Evolutionary conservation across 331 rosid genomes (phyloP), one percentile per base, ranked within the genome.

Genomic region (Malus hybrid): DNA sequence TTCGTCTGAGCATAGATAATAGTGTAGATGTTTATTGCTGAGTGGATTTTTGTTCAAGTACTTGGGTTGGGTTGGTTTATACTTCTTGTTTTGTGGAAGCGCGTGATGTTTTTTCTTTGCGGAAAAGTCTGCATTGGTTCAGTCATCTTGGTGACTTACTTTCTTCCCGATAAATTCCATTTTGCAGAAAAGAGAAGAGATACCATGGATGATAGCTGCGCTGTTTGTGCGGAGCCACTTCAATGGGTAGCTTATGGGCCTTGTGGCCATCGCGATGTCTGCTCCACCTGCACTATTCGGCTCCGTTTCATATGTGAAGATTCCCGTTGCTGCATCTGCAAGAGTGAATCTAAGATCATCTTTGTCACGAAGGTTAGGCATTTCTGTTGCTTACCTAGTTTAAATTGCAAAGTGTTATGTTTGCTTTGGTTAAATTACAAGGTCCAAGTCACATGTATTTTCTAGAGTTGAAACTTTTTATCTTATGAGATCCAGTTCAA

Each of bases 231-330:
- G 1, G 99, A 92, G 42, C 75, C 93, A 7, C 81, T 94, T 78
- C 96, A 94, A 84, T 94, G 97, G 99, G 97, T 90, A 30, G 97
- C 99, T 4, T 94, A 94, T 76, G 99, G 99, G 1, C 76, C 93
- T 52, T 94, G 97, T 77, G 87, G 88, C 19, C 99, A 94, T 65
- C 88, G 88, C 14, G 99, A 94, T 65, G 97, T 94, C n/a, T 94
- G 99, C 75, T 94, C 99, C 77, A 92, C 99, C 55, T 94, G 99
- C 80, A 97, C 87, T 20, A 85, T 87, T 53, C 93, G 99, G 42
- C 96, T 94, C 83, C 99, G 99, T 77, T 88, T 94, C 87, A 88
- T 94, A 11, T 94, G 96, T 82, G 93, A 85, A 14, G 95, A 94
- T 84, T 86, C 82, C 76, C 86, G 75, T 57, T 94, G 99, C 63